Percentiles rank a stretch among this genome's conserved stretches.
phyloP scores from a whole-genome alignment of 1,284 basidiomycete genomes.

The Pseudozyma flocculosa region DNA sequence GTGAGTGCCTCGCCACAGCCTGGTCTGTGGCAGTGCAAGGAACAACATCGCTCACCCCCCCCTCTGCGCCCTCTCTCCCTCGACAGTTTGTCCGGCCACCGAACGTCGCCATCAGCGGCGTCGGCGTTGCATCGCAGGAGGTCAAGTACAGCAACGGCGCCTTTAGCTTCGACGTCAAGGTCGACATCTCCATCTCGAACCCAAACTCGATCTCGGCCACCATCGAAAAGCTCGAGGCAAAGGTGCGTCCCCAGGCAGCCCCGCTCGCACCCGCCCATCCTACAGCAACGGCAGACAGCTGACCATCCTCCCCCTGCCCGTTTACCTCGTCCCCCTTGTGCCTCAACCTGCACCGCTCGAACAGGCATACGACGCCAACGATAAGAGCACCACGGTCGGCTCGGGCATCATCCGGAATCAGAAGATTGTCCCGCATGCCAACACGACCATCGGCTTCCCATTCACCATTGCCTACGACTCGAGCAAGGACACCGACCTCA shows the following conservation, averaged over 20 bases:
- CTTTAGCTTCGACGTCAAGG: constrained; percentile 45
- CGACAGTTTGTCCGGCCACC: constrained; percentile 47
- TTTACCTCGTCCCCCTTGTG: no score
- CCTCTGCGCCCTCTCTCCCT: not conserved
- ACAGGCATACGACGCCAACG: constrained; percentile 32
- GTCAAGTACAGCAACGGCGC: constrained; percentile 31
- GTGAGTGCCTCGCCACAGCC: not conserved
- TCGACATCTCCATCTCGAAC: constrained; percentile 49
- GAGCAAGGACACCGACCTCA: constrained; percentile 65
- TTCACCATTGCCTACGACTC: constrained; percentile 73
- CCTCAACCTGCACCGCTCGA: not conserved
- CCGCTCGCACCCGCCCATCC: no score
- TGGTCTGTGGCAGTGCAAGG: not conserved
- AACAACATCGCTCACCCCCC: not conserved
- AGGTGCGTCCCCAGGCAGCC: no score
- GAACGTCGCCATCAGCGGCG: constrained; percentile 44
- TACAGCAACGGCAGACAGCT: no score
- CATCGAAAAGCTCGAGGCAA: constrained; percentile 42
- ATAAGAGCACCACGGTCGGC: constrained; percentile 34
- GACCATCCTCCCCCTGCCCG: no score
- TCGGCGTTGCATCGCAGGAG: constrained; percentile 22
- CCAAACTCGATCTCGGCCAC: constrained; percentile 53
- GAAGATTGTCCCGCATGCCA: constrained; percentile 67
- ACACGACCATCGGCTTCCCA: constrained; percentile 78
- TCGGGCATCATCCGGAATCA: constrained; percentile 61